A percentile compares a stretch with the other conserved stretches of the same genome.
phyloP scores from a whole-genome alignment of 1,284 basidiomycete genomes.

The Takashimella koratensis region DNA sequence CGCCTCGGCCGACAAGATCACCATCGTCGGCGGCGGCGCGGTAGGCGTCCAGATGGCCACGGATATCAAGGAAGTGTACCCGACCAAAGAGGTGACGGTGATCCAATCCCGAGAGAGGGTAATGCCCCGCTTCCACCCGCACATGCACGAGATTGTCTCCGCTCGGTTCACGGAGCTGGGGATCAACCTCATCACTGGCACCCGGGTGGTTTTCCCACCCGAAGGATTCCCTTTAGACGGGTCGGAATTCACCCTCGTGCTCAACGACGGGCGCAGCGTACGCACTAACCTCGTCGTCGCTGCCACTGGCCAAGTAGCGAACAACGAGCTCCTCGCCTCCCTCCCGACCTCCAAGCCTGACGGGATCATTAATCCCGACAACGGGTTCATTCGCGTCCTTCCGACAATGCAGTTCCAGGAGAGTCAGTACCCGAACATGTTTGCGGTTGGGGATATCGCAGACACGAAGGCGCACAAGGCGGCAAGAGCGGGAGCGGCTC shows the following conservation, averaged over 20 bases:
- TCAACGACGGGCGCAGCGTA: constrained; percentile 37
- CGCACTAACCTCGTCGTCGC: constrained; percentile 29
- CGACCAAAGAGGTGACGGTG: constrained; percentile 60
- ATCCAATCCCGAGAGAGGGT: constrained; percentile 62
- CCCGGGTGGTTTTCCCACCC: constrained; percentile 31
- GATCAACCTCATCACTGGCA: constrained; percentile 38
- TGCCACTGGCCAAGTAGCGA: constrained; percentile 50
- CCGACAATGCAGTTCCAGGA: constrained; percentile 48
- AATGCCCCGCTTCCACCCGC: constrained; percentile 59
- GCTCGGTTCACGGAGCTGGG: constrained; percentile 45
- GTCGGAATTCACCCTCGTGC: constrained; percentile 34
- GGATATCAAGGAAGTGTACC: constrained; percentile 63
- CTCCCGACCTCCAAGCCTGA: constrained; percentile 5
- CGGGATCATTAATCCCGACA: constrained; percentile 26
- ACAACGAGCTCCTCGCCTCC: constrained; percentile 42
- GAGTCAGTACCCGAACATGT: constrained; percentile 56
- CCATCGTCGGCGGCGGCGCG: constrained; percentile 49
- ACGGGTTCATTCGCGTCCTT: constrained; percentile 42
- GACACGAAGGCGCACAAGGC: constrained; percentile 66
- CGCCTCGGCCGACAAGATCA: constrained; percentile 21
- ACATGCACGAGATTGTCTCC: constrained; percentile 54
- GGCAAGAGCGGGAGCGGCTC: constrained; percentile 44
- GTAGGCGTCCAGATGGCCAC: constrained; percentile 60
- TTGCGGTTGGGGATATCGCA: constrained; percentile 65
- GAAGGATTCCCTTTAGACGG: constrained; percentile 46